Evolutionary conservation across 2,329 filamentous ascomycete species (phyloP).

Genomic region (Pestalotiopsis sp.): DNA sequence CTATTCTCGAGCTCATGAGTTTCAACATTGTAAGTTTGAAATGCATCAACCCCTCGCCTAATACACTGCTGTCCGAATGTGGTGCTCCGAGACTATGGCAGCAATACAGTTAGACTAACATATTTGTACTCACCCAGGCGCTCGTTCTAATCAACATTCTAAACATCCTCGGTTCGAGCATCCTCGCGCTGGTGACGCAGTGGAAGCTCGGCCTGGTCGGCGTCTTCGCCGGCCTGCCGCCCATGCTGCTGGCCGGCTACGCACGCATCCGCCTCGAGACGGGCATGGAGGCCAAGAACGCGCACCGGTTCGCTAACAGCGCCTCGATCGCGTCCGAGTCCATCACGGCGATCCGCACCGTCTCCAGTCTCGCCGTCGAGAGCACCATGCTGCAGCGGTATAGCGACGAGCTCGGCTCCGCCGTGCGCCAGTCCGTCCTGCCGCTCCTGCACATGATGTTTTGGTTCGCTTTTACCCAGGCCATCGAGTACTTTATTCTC

Average conservation of each 20-base stretch:
- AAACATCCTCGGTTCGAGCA: slow-evolving; percentile 62
- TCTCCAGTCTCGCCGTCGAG: slow-evolving; percentile 69
- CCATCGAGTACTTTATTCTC: slow-evolving; percentile 31
- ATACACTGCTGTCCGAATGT: too few relatives aligned
- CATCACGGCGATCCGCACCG: slow-evolving; percentile 71
- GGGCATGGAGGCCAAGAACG: slow-evolving; percentile 67
- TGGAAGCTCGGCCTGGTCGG: slow-evolving; percentile 74
- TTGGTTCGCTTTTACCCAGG: slow-evolving; percentile 20
- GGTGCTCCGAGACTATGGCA: too few relatives aligned
- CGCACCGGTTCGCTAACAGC: slow-evolving; percentile 66
- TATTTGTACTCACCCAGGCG: neutral
- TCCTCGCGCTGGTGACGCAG: slow-evolving; percentile 68
- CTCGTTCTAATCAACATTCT: slow-evolving; percentile 62
- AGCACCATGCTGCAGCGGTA: slow-evolving; percentile 41
- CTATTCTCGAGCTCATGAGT: slow-evolving; percentile 61
- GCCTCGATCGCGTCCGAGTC: slow-evolving; percentile 74
- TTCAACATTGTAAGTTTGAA: slow-evolving; percentile 53
- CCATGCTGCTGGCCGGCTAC: slow-evolving; percentile 46
- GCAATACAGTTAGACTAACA: neutral
- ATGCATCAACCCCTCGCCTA: neutral
- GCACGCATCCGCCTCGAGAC: slow-evolving; percentile 57
- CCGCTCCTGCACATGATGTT: slow-evolving; percentile 25
- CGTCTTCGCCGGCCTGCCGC: slow-evolving; percentile 57
- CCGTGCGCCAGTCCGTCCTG: slow-evolving; percentile 9
- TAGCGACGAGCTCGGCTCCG: slow-evolving; percentile 30